Conservation (phyloP, 2,329 filamentous ascomycete species). For the Ophiostoma populinum region DNA sequence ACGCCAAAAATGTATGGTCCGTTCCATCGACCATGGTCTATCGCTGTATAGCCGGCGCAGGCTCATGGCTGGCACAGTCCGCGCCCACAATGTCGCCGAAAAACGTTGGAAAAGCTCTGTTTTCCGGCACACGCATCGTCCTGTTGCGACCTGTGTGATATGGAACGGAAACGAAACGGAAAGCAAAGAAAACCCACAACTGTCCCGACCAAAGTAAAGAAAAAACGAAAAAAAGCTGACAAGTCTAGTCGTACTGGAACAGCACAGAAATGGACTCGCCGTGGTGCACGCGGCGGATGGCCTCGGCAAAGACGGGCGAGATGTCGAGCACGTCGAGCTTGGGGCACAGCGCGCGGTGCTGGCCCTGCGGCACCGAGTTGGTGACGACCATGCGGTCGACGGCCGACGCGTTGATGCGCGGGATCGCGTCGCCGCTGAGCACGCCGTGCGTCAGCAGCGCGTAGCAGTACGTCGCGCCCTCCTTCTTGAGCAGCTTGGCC, state of each 20-base stretch:
- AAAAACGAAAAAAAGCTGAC: background rate
- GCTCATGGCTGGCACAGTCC: too few relatives aligned
- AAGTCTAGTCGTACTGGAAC: slow-evolving; percentile 58
- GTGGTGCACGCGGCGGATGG: slow-evolving; percentile 89
- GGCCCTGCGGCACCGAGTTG: slow-evolving; percentile 80
- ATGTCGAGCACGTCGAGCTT: slow-evolving; percentile 90
- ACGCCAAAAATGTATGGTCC: too few relatives aligned
- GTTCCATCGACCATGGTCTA: too few relatives aligned
- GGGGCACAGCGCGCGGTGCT: slow-evolving; percentile 59
- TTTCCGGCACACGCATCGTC: too few relatives aligned
- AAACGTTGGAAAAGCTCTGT: too few relatives aligned
- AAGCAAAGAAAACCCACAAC: background rate
- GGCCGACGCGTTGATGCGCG: slow-evolving; percentile 80
- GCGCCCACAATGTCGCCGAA: too few relatives aligned
- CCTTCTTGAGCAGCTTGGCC: slow-evolving; percentile 89
- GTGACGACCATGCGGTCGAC: slow-evolving; percentile 91
- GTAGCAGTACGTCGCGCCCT: slow-evolving; percentile 81
- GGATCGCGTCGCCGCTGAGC: slow-evolving; percentile 85
- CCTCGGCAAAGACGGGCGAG: slow-evolving; percentile 82
- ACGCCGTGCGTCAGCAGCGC: slow-evolving; percentile 91
- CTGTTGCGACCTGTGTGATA: too few relatives aligned
- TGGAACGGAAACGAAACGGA: background rate
- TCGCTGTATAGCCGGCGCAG: too few relatives aligned
- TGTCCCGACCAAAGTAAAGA: background rate
- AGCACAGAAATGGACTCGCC: slow-evolving; percentile 94